Percentiles rank a stretch among this genome's conserved stretches.
Conservation (phyloP, 2,329 filamentous ascomycete species). For the Fusarium luffae region DNA sequence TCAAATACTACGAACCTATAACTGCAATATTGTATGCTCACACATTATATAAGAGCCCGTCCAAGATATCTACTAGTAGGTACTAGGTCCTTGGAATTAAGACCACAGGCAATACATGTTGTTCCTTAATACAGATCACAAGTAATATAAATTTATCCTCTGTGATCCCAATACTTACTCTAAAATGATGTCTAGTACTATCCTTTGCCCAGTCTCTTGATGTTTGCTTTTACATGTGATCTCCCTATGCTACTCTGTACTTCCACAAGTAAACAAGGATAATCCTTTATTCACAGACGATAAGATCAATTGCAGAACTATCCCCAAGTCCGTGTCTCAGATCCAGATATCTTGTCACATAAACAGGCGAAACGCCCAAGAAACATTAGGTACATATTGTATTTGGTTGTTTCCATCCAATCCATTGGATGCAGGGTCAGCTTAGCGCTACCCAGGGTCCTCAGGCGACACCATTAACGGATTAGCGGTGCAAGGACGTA, state of each 20-base stretch:
- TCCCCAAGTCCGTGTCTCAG: neutral
- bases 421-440: slow-evolving; percentile 16
- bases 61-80: neutral
- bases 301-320: neutral
- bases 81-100: neutral
- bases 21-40: neutral
- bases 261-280: neutral
- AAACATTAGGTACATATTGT: neutral
- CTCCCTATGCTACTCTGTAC: too few relatives aligned
- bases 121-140: neutral
- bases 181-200: neutral
- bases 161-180: neutral
- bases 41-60: neutral
- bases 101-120: neutral
- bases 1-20: neutral
- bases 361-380: slow-evolving; percentile 11
- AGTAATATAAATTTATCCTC: neutral
- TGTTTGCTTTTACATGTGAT: neutral
- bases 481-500: slow-evolving; percentile 18
- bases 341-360: neutral
- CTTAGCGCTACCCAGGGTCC: slow-evolving; percentile 37
- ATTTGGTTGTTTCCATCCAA: slow-evolving; percentile 3
- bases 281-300: neutral
- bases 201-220: neutral
- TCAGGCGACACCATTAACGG: slow-evolving; percentile 12